phyloP scores from a whole-genome alignment of 768 basidiomycete species.

The Calocybe cyanea region DNA sequence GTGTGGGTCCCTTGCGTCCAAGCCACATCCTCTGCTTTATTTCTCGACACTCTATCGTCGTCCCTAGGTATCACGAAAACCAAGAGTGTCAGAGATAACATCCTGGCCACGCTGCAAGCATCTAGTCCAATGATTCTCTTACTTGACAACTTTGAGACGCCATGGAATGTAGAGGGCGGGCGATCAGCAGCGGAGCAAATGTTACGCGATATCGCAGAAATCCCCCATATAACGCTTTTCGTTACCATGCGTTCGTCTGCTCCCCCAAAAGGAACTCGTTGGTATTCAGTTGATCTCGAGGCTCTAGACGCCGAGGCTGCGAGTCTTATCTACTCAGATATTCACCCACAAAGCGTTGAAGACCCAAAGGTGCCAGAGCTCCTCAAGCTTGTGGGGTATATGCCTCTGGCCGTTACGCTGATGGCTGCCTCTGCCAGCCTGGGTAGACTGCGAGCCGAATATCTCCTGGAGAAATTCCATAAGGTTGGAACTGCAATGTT shows the following conservation, averaged over 20 bases:
- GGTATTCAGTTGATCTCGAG: slow-evolving; percentile 13
- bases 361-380: slow-evolving; percentile 20
- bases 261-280: slow-evolving; percentile 22
- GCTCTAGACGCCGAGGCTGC: slow-evolving; percentile 18
- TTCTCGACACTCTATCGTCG: slow-evolving; percentile 20
- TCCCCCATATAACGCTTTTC: background rate
- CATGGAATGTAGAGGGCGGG: slow-evolving; percentile 21
- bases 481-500: slow-evolving; percentile 5
- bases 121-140: slow-evolving; percentile 19
- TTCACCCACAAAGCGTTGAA: slow-evolving; percentile 16
- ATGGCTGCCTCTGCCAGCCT: slow-evolving; percentile 22
- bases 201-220: background rate
- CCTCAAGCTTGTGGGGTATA: slow-evolving; percentile 19
- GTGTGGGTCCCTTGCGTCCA: slow-evolving; percentile 29
- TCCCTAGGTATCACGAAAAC: slow-evolving; percentile 12
- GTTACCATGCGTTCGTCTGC: background rate
- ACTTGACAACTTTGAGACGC: slow-evolving; percentile 31
- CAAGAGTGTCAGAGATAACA: slow-evolving; percentile 13
- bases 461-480: slow-evolving; percentile 3
- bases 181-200: background rate
- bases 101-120: slow-evolving; percentile 13
- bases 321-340: slow-evolving; percentile 18
- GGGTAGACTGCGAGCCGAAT: background rate
- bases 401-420: slow-evolving; percentile 31
- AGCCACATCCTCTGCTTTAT: slow-evolving; percentile 18